Conservation (phyloP, 2,329 filamentous ascomycete species). For the Coleophoma cylindrospora region DNA sequence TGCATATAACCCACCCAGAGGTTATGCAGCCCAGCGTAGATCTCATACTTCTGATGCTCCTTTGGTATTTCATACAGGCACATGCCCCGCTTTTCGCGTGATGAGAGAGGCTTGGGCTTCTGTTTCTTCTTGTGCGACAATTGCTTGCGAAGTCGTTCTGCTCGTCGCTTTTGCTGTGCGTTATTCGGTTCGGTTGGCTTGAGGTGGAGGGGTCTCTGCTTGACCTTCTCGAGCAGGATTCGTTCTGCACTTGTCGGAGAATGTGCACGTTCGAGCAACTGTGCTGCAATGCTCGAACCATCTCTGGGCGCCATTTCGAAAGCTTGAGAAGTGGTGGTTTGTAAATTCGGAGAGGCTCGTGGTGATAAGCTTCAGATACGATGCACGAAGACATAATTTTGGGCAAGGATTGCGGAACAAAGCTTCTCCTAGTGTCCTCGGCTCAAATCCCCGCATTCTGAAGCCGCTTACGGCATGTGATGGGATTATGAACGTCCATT, state of each 20-base stretch:
- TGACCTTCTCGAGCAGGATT: constrained; percentile 78
- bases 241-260: constrained; percentile 64
- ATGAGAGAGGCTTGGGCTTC: constrained; percentile 67
- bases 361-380: neutral
- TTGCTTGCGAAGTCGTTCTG: constrained; percentile 28
- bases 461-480: neutral
- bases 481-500: neutral
- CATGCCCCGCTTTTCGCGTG: constrained; percentile 68
- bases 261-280: constrained; percentile 73
- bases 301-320: constrained; percentile 3
- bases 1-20: constrained; percentile 84
- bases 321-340: neutral
- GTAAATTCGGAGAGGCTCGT: neutral
- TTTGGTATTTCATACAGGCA: constrained; percentile 72
- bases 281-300: constrained; percentile 37
- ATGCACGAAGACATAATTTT: neutral
- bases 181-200: constrained; percentile 68
- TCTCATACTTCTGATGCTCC: constrained; percentile 61
- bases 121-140: constrained; percentile 34
- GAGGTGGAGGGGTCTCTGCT: constrained; percentile 75
- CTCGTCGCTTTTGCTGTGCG: constrained; percentile 46
- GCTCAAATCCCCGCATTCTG: neutral
- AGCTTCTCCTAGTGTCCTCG: neutral
- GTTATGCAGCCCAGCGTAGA: constrained; percentile 71
- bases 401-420: neutral